Evolutionary conservation across 2,329 filamentous ascomycete species (phyloP).

Genomic region (Parastagonospora nodorum): DNA sequence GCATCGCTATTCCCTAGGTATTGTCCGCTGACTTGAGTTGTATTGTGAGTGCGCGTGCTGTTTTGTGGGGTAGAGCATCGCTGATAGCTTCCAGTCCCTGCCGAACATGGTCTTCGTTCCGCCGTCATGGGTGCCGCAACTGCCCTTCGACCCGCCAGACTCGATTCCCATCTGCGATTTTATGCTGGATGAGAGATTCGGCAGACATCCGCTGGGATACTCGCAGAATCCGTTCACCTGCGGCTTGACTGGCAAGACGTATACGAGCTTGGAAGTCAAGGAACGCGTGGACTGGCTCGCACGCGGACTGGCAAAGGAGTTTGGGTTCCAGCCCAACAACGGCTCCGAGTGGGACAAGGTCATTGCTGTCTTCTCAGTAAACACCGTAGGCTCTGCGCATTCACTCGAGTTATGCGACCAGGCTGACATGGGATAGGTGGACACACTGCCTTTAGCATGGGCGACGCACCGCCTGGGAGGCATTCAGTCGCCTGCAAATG

Average conservation of each 20-base stretch:
- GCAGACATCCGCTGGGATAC: conserved; percentile 65
- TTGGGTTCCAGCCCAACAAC: conserved; percentile 71
- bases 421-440: conserved; percentile 60
- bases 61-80: background rate
- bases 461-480: conserved; percentile 77
- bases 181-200: conserved; percentile 73
- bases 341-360: conserved; percentile 84
- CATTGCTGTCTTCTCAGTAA: conserved; percentile 75
- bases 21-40: too few species aligned
- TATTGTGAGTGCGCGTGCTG: background rate
- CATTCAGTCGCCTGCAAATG: conserved; percentile 75
- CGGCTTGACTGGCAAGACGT: conserved; percentile 72
- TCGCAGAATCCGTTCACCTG: conserved; percentile 77
- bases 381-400: conserved; percentile 64
- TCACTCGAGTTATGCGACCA: background rate
- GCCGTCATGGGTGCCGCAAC: conserved; percentile 64
- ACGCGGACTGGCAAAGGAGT: conserved; percentile 69
- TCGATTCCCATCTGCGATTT: conserved; percentile 77
- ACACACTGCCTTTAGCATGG: conserved; percentile 74
- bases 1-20: too few species aligned
- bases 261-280: conserved; percentile 66
- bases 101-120: conserved; percentile 60
- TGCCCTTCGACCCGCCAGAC: conserved; percentile 72
- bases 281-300: conserved; percentile 70
- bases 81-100: background rate